Evolutionary conservation across 441 rosid genomes (phyloP).

Genomic region (Omphalea diandra): DNA sequence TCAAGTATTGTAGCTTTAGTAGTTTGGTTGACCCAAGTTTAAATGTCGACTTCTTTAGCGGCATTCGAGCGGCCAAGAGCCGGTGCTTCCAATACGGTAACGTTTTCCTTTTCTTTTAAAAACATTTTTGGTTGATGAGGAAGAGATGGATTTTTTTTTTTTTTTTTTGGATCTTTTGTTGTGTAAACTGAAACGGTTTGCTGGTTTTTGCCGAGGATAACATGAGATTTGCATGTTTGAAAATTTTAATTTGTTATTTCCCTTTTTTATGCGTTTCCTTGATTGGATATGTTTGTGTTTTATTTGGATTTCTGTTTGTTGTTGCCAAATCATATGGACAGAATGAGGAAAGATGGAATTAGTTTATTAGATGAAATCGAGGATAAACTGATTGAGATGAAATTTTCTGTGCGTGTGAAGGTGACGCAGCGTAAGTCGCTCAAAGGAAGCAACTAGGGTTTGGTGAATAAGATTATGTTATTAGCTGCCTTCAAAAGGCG

Average conservation of each 20-base stretch:
- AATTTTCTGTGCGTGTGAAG: neutral
- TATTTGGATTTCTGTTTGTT: conserved; percentile 28
- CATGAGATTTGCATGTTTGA: too few relatives aligned
- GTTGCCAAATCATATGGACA: conserved; percentile 8
- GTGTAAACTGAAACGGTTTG: conserved; percentile 2
- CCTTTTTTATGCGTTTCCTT: neutral
- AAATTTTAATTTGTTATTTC: too few relatives aligned
- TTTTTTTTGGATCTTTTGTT: conserved; percentile 15
- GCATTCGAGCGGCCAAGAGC: conserved; percentile 84
- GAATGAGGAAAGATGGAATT: neutral
- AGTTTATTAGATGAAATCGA: too few relatives aligned
- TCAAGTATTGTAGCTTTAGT: conserved; percentile 11
- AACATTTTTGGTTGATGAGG: too few relatives aligned
- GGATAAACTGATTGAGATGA: neutral
- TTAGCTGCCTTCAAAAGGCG: too few relatives aligned
- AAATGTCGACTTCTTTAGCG: conserved; percentile 85
- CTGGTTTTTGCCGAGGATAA: neutral
- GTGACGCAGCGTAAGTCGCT: too few relatives aligned
- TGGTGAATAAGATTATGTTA: too few relatives aligned
- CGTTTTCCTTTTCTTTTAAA: neutral
- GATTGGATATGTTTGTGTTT: neutral
- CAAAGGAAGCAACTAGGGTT: too few relatives aligned
- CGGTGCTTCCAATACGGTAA: conserved; percentile 81
- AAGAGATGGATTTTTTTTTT: too few relatives aligned
- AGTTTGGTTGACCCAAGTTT: conserved; percentile 12